Conservation (phyloP, 1,284 basidiomycete genomes). For the Coriolopsis trogii region DNA sequence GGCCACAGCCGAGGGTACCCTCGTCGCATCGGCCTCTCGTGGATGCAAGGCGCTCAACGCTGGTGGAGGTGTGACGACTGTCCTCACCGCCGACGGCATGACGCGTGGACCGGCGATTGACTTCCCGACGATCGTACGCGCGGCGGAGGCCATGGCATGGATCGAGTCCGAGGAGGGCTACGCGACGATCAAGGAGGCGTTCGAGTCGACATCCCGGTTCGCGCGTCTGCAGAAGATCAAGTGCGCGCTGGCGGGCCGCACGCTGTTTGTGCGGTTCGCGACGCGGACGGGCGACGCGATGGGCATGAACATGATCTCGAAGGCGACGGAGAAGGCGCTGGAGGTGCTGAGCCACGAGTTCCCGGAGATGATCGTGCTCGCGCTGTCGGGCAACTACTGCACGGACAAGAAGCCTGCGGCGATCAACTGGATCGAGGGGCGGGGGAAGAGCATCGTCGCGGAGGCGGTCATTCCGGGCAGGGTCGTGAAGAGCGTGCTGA, state of each 20-base stretch:
- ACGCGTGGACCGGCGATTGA: slow-evolving; percentile 98
- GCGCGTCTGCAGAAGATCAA: slow-evolving; percentile 84
- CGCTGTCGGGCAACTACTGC: slow-evolving; percentile 97
- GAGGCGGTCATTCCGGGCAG: slow-evolving; percentile 93
- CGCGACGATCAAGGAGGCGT: slow-evolving; percentile 77
- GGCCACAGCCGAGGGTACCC: slow-evolving; percentile 98
- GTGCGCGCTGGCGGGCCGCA: slow-evolving; percentile 87
- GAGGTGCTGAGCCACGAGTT: slow-evolving; percentile 81
- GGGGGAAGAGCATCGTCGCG: slow-evolving; percentile 97
- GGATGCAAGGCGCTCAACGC: slow-evolving; percentile 98
- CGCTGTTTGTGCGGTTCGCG: slow-evolving; percentile 94
- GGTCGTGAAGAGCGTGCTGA: slow-evolving; percentile 88
- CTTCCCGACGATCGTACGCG: slow-evolving; percentile 83
- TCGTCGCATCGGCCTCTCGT: slow-evolving; percentile 96
- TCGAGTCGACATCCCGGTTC: slow-evolving; percentile 94
- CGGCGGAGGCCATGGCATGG: slow-evolving; percentile 88
- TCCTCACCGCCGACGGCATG: slow-evolving; percentile 94
- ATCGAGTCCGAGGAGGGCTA: slow-evolving; percentile 88
- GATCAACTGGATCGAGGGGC: slow-evolving; percentile 99
- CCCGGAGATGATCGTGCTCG: slow-evolving; percentile 93
- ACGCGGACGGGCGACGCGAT: slow-evolving; percentile 98
- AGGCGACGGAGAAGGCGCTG: slow-evolving; percentile 94
- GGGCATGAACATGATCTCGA: slow-evolving; percentile 99
- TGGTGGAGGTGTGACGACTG: slow-evolving; percentile 94
- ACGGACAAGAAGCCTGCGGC: slow-evolving; percentile 99